Percentiles rank a stretch among this genome's conserved stretches.
These are phyloP conservation scores for Pseudopyrenochaeta lycopersici DNA, from an alignment of 2,329 filamentous ascomycete genomes.

Conservation along the genomic window DNA sequence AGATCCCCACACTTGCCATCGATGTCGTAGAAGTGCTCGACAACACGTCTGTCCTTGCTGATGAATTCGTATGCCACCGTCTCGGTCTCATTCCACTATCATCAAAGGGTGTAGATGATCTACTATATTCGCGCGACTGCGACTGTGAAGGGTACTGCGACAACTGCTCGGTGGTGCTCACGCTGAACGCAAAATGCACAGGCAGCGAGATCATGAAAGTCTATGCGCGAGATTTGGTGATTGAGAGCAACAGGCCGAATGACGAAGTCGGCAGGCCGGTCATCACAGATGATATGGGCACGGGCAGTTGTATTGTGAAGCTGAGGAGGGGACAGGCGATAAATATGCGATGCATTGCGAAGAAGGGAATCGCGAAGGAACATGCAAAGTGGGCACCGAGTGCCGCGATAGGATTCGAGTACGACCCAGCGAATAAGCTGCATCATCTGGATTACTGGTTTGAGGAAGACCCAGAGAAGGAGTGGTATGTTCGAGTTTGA, in stretches of 20 bases:
- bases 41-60: conserved; percentile 95
- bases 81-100: conserved; percentile 89
- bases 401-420: conserved; percentile 93
- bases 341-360: conserved; percentile 89
- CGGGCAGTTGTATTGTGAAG: conserved; percentile 89
- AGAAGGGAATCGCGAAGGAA: conserved; percentile 98
- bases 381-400: conserved; percentile 98
- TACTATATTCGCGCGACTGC: conserved; percentile 92
- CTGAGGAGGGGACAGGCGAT: conserved; percentile 89
- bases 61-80: conserved; percentile 94
- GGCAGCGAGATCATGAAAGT: conserved; percentile 91
- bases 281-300: conserved; percentile 81
- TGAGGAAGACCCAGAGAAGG: conserved; percentile 81
- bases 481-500: conserved; percentile 72
- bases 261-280: conserved; percentile 81
- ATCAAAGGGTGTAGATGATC: conserved; percentile 80
- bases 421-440: conserved; percentile 96
- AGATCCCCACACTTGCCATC: conserved; percentile 93
- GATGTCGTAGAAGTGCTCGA: conserved; percentile 91
- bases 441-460: conserved; percentile 95
- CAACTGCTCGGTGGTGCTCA: conserved; percentile 85
- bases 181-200: conserved; percentile 84
- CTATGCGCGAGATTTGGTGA: conserved; percentile 87
- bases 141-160: conserved; percentile 97
- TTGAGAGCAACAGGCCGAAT: conserved; percentile 74